These are phyloP conservation scores for Ramaria sp. DNA, from an alignment of 768 basidiomycete genomes.

Conservation along the genomic window DNA sequence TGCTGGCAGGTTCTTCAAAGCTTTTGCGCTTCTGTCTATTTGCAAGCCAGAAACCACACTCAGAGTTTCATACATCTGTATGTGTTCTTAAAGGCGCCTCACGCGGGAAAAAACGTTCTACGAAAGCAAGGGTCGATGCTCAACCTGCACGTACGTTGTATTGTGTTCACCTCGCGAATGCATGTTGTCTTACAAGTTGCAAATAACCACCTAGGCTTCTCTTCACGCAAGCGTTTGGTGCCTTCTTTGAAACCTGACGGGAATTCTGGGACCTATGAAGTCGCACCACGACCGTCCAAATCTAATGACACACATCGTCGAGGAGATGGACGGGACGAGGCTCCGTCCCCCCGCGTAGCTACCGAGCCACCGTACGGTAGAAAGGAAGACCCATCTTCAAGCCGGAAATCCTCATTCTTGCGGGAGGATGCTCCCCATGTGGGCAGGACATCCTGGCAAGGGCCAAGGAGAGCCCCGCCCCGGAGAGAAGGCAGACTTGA, in stretches of 20 bases:
- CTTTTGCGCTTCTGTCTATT: neutral
- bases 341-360: neutral
- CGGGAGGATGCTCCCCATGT: conserved; percentile 3
- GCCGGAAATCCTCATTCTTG: neutral
- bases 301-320: neutral
- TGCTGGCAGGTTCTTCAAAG: neutral
- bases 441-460: neutral
- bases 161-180: too few relatives aligned
- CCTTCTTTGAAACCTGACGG: neutral
- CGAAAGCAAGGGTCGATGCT: neutral
- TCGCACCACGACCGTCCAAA: neutral
- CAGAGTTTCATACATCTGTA: neutral
- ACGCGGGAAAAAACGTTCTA: neutral
- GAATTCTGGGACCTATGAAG: neutral
- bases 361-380: neutral
- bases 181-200: too few relatives aligned
- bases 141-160: neutral
- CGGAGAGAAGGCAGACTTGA: neutral
- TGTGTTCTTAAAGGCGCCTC: neutral
- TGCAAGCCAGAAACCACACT: neutral
- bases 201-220: neutral
- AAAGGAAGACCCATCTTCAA: neutral
- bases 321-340: neutral
- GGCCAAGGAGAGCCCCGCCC: neutral
- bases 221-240: neutral